Conservation (phyloP, 176 grass and related monocot genomes). For the Triticum dicoccoides region DNA sequence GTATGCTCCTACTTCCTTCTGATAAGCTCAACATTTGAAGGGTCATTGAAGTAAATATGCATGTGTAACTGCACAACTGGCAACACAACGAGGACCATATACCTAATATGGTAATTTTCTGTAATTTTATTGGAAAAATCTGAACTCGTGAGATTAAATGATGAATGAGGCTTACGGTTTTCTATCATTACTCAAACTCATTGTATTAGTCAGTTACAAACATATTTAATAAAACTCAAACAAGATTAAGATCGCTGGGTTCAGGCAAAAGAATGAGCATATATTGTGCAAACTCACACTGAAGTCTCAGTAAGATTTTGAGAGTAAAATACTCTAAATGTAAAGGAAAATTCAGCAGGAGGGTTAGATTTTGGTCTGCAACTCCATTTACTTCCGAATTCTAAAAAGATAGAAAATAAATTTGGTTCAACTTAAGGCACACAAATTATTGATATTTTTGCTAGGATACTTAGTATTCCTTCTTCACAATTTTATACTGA, state of each 20-base stretch:
- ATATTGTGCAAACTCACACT: not conserved
- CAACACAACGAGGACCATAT: not conserved
- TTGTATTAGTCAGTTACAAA: not conserved
- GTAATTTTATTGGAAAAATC: not conserved
- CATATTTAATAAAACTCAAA: not conserved
- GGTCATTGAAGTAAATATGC: not conserved
- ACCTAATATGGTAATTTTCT: not conserved
- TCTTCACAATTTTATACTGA: not conserved
- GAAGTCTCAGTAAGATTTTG: not conserved
- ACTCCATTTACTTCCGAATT: not conserved
- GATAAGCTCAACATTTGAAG: not conserved
- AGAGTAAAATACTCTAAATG: not conserved
- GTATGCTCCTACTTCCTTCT: not conserved
- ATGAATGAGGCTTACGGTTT: not conserved
- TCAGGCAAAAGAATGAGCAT: not conserved
- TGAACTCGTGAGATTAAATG: not conserved
- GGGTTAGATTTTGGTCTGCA: not conserved
- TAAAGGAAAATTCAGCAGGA: not conserved
- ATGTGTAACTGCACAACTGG: not conserved
- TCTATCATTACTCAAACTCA: not conserved
- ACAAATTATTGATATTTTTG: not conserved
- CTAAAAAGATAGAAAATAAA: not conserved
- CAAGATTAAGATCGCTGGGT: not conserved
- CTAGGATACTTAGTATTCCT: not conserved
- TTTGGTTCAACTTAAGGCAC: not conserved